Evolutionary conservation across 1,139 yeast species (phyloP).

Genomic region (Candida neerlandica): DNA sequence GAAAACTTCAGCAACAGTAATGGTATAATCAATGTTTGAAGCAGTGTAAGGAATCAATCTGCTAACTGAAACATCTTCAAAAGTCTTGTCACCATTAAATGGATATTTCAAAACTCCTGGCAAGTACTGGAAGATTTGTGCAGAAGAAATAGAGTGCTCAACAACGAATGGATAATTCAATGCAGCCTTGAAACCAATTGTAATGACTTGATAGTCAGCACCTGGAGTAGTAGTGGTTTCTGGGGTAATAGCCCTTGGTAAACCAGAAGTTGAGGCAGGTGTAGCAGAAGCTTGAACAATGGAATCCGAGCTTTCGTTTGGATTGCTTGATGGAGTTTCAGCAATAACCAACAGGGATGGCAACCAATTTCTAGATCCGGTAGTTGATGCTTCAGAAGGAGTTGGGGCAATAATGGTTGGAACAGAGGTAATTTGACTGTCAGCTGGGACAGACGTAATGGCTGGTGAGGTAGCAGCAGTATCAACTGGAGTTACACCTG

Average conservation of each 20-base stretch:
- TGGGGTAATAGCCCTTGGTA: conserved; percentile 72
- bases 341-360: conserved; percentile 50
- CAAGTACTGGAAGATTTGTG: conserved; percentile 73
- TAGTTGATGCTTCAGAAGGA: conserved; percentile 11
- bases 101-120: conserved; percentile 60
- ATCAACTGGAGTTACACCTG: conserved; percentile 2
- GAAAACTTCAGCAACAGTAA: conserved; percentile 77
- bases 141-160: conserved; percentile 64
- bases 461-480: conserved; percentile 8
- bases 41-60: conserved; percentile 69
- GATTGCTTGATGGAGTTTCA: conserved; percentile 28
- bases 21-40: conserved; percentile 52
- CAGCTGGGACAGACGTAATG: conserved; percentile 10
- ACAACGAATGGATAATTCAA: conserved; percentile 77
- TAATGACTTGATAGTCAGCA: conserved; percentile 54
- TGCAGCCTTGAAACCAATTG: conserved; percentile 69
- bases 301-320: conserved; percentile 24
- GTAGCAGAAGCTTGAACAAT: conserved; percentile 30
- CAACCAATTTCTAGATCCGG: conserved; percentile 45
- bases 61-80: conserved; percentile 51
- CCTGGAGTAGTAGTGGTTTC: conserved; percentile 49
- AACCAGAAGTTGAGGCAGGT: conserved; percentile 49
- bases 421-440: conserved; percentile 9
- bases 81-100: conserved; percentile 37
- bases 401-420: conserved; percentile 8